Conservation (phyloP, 257 asterid species). For the Solanum stenotomum region DNA sequence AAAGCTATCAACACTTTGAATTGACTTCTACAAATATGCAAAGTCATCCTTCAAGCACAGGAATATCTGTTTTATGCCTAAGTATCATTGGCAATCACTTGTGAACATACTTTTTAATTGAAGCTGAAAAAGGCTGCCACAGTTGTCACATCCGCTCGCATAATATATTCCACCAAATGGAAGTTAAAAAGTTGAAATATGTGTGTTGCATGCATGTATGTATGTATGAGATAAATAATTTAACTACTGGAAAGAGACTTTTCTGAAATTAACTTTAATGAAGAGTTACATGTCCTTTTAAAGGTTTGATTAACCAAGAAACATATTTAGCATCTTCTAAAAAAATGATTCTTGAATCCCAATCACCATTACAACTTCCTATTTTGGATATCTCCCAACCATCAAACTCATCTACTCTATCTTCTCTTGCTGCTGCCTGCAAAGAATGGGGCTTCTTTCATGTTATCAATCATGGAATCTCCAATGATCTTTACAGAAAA, state of each 20-base stretch:
- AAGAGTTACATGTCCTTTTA: not conserved
- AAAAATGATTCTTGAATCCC: conserved; percentile 41
- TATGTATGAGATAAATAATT: not conserved
- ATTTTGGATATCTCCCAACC: conserved; percentile 48
- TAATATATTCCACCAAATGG: not conserved
- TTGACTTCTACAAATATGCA: not conserved
- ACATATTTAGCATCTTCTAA: not conserved
- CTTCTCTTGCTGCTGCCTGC: conserved; percentile 49
- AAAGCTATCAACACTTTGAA: not conserved
- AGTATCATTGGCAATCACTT: not conserved
- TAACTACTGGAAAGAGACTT: not conserved
- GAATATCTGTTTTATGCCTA: not conserved
- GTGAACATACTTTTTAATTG: not conserved
- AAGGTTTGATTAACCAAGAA: conserved; percentile 6
- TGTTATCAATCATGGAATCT: conserved; percentile 58
- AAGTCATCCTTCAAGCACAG: not conserved
- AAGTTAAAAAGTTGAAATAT: not conserved
- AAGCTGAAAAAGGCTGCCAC: conserved; percentile 3
- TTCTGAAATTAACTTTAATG: not conserved
- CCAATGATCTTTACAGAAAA: conserved; percentile 40
- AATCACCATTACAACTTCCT: conserved; percentile 43
- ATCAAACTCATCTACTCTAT: conserved; percentile 19
- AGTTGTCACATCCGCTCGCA: conserved; percentile 19
- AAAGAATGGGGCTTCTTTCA: conserved; percentile 70
- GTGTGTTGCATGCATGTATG: conserved; percentile 7